Percentiles rank a stretch among this genome's conserved stretches.
phyloP scores from a whole-genome alignment of 2,329 filamentous ascomycete species.

The Colletotrichum sp. region DNA sequence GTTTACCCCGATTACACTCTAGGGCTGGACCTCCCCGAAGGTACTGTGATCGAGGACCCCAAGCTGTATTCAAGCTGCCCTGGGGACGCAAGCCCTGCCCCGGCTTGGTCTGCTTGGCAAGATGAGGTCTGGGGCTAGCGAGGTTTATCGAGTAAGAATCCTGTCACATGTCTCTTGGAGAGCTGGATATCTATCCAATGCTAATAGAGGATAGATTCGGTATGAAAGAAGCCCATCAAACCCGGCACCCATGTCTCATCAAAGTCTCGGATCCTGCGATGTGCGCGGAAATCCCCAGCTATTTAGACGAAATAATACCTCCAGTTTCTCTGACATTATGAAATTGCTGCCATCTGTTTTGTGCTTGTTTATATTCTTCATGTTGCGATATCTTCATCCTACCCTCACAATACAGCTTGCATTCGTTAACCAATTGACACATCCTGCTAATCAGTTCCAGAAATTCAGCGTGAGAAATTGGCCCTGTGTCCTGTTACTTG shows the following conservation, averaged over 20 bases:
- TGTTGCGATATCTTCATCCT: neutral
- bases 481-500: neutral
- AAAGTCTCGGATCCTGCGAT: neutral
- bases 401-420: neutral
- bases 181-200: neutral
- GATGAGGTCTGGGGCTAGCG: neutral
- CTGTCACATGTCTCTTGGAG: neutral
- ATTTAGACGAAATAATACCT: neutral
- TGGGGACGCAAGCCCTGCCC: neutral
- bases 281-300: neutral
- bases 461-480: neutral
- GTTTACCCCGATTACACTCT: neutral
- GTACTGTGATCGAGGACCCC: neutral
- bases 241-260: rapidly evolving
- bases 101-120: neutral
- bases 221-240: neutral
- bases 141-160: neutral
- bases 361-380: neutral
- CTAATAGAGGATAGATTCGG: neutral
- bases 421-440: neutral
- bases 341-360: neutral
- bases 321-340: neutral
- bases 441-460: neutral
- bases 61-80: neutral
- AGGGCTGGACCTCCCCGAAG: neutral